Evolutionary conservation across 202 grass and related monocot species (phyloP).

Genomic region (Thinopyrum obtusiflorum): DNA sequence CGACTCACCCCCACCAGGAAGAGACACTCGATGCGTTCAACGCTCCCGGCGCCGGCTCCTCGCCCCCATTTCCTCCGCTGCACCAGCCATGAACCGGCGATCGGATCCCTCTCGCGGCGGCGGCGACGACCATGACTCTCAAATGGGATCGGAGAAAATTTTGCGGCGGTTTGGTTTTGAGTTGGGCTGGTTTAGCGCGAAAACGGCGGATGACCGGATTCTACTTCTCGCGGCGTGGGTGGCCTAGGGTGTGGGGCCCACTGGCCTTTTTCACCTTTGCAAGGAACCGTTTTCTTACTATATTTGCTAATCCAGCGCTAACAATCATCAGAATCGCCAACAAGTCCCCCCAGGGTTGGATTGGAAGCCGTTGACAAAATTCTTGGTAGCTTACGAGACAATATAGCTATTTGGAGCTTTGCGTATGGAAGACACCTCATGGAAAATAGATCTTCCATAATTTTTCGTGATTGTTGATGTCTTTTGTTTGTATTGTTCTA

Average conservation of each 20-base stretch:
- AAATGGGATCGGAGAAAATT: constrained; percentile 11
- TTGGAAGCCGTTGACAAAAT: no score
- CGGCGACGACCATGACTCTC: not conserved
- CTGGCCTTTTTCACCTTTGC: no score
- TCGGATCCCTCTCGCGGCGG: not conserved
- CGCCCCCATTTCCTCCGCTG: not conserved
- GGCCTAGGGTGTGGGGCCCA: no score
- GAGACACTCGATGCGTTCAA: not conserved
- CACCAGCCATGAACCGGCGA: not conserved
- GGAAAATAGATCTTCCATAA: not conserved
- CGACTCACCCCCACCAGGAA: not conserved
- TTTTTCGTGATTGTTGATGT: not conserved
- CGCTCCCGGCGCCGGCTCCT: not conserved
- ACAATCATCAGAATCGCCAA: no score
- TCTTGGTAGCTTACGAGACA: no score
- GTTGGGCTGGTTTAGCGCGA: not conserved
- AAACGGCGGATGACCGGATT: not conserved
- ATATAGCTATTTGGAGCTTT: no score
- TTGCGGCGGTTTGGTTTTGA: not conserved
- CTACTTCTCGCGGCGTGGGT: no score
- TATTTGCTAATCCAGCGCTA: no score
- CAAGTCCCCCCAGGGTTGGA: no score
- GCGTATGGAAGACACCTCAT: not conserved
- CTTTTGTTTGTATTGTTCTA: not conserved
- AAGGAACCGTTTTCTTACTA: no score